Evolutionary conservation across 2,329 filamentous ascomycete genomes (phyloP).

Genomic region (Penicillium sp.): DNA sequence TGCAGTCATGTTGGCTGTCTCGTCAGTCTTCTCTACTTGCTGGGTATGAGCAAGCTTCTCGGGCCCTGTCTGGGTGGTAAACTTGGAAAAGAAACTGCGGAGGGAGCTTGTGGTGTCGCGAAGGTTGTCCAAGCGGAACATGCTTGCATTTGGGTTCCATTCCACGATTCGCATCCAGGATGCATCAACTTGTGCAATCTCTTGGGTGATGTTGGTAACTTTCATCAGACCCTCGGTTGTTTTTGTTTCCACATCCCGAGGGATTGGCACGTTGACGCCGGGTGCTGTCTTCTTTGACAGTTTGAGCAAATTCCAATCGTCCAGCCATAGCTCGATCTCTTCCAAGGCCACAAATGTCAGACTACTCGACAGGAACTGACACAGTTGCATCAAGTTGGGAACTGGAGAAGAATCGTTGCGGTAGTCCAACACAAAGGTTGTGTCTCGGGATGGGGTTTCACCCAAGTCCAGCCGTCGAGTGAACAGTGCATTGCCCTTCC

Average conservation of each 20-base stretch:
- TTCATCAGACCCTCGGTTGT: conserved; percentile 90
- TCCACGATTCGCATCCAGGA: conserved; percentile 84
- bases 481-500: conserved; percentile 97
- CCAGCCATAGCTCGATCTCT: conserved; percentile 84
- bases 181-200: conserved; percentile 90
- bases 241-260: conserved; percentile 74
- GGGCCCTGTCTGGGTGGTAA: conserved; percentile 61
- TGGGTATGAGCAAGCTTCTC: conserved; percentile 43
- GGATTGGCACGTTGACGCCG: conserved; percentile 69
- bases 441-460: conserved; percentile 66
- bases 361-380: conserved; percentile 92
- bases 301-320: conserved; percentile 78
- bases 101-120: conserved; percentile 60
- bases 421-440: conserved; percentile 94
- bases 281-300: conserved; percentile 86
- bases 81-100: conserved; percentile 75
- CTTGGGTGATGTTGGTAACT: conserved; percentile 75
- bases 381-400: conserved; percentile 80
- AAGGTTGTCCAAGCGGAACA: conserved; percentile 40
- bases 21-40: conserved; percentile 60
- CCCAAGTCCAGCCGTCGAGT: conserved; percentile 81
- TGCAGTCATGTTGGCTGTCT: conserved; percentile 72
- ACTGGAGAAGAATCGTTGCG: conserved; percentile 83
- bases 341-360: conserved; percentile 92
- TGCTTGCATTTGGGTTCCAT: conserved; percentile 67